Percentiles rank a stretch among this genome's conserved stretches.
Conservation (phyloP, 192 early-diverging fungal genomes). For the Backusella luteola region DNA sequence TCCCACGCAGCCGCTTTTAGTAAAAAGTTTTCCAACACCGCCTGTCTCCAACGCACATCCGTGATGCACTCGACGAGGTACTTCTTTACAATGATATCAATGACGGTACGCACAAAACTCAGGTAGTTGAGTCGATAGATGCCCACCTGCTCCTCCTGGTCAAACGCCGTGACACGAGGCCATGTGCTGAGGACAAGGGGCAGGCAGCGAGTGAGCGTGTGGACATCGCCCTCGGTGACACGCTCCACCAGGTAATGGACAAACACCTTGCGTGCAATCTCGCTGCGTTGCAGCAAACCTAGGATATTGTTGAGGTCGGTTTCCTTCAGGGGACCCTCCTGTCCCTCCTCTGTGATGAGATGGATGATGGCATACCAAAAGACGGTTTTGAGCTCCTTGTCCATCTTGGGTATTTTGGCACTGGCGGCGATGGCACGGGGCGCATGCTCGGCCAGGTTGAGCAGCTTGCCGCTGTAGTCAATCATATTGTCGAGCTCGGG, state of each 20-base stretch:
- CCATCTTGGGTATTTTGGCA: slow-evolving; percentile 50
- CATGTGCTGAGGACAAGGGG: slow-evolving; percentile 36
- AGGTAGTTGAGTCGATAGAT: slow-evolving; percentile 44
- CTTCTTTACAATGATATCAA: slow-evolving; percentile 37
- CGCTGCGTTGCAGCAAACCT: slow-evolving; percentile 36
- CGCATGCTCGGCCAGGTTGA: slow-evolving; percentile 54
- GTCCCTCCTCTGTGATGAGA: slow-evolving; percentile 23
- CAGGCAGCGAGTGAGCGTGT: slow-evolving; percentile 34
- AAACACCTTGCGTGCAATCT: slow-evolving; percentile 50
- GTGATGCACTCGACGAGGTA: slow-evolving; percentile 38
- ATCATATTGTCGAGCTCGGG: slow-evolving; percentile 28
- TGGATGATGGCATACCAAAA: slow-evolving; percentile 39
- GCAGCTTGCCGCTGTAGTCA: slow-evolving; percentile 47
- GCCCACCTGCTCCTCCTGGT: slow-evolving; percentile 14
- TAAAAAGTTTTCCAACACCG: slow-evolving; percentile 45
- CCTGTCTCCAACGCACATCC: slow-evolving; percentile 35
- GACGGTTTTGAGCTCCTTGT: slow-evolving; percentile 36
- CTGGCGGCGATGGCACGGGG: slow-evolving; percentile 38
- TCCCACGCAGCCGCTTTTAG: slow-evolving; percentile 37
- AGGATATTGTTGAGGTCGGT: slow-evolving; percentile 28
- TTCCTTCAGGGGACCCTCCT: slow-evolving; percentile 17
- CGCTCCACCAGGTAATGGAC: slow-evolving; percentile 50
- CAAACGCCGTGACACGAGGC: slow-evolving; percentile 24
- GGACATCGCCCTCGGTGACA: slow-evolving; percentile 34
- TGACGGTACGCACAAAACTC: slow-evolving; percentile 44